Percentiles rank a stretch among this genome's conserved stretches.
Conservation (phyloP, 805 yeast species). For the Ogataea glucozyma region DNA sequence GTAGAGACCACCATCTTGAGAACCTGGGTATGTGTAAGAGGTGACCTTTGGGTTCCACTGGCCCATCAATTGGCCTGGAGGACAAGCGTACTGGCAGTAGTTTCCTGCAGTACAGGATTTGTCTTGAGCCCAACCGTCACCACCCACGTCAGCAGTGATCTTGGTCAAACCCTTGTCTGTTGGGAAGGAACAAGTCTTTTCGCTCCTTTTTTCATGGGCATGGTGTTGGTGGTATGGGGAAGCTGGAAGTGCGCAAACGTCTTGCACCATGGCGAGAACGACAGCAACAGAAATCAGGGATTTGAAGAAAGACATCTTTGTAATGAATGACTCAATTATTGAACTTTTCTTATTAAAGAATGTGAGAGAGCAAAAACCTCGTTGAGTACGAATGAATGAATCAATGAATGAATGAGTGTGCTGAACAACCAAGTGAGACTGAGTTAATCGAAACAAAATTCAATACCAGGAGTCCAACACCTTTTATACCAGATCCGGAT, state of each 20-base stretch:
- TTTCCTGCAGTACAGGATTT: conserved; percentile 71
- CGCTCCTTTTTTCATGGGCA: conserved; percentile 27
- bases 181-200: conserved; percentile 67
- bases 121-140: conserved; percentile 89
- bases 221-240: conserved; percentile 23
- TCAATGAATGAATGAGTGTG: conserved; percentile 11
- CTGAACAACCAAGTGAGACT: neutral
- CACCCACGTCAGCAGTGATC: conserved; percentile 55
- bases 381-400: neutral
- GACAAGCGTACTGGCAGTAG: conserved; percentile 91
- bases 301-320: conserved; percentile 16
- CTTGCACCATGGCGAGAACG: conserved; percentile 13
- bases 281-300: conserved; percentile 10
- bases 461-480: neutral
- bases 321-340: conserved; percentile 3
- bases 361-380: neutral
- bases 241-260: conserved; percentile 19
- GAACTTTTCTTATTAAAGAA: conserved; percentile 7
- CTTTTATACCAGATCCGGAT: conserved; percentile 3
- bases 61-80: conserved; percentile 81
- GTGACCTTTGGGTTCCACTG: conserved; percentile 85
- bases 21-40: conserved; percentile 72
- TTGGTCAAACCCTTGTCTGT: conserved; percentile 64
- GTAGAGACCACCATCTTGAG: conserved; percentile 80
- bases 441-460: neutral